Percentiles rank a stretch among this genome's conserved stretches.
Conservation (phyloP, 306 rosid genomes). For the Malus orientalis region DNA sequence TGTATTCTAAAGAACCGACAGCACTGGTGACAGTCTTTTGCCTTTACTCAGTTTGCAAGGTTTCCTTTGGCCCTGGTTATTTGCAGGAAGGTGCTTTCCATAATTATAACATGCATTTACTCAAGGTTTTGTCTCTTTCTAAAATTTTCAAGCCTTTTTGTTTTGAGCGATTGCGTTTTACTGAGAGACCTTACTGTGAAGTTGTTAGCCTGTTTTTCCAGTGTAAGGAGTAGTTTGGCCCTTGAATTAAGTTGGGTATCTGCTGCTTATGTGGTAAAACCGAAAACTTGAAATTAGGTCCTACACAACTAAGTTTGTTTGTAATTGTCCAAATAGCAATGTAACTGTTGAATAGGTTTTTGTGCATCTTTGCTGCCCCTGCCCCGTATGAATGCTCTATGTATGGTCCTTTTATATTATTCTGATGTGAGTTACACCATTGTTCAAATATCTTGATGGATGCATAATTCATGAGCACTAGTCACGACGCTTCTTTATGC, state of each 20-base stretch:
- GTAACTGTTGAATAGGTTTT: neutral
- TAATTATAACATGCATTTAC: conserved; percentile 14
- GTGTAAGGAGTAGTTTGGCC: conserved; percentile 13
- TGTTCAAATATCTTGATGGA: neutral
- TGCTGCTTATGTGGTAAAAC: neutral
- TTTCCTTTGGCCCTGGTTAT: conserved; percentile 20
- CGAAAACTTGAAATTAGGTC: neutral
- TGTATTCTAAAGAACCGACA: conserved; percentile 8
- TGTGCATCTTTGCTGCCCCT: neutral
- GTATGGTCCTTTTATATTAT: neutral
- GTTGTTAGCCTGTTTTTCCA: conserved; percentile 8
- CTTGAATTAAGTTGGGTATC: neutral
- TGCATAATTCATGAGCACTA: neutral
- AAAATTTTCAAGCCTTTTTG: neutral
- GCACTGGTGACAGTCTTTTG: conserved; percentile 14
- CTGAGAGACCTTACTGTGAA: conserved; percentile 1
- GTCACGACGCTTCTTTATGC: neutral
- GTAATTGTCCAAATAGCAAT: neutral
- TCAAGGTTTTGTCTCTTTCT: neutral
- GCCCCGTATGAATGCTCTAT: neutral
- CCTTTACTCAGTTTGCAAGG: conserved; percentile 8
- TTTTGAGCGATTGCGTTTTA: conserved; percentile 7
- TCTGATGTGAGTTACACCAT: neutral
- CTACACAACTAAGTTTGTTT: neutral
- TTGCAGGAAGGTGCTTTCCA: conserved; percentile 21